Evolutionary conservation across 805 yeast genomes (phyloP).

Genomic region (Candida michaelii): DNA sequence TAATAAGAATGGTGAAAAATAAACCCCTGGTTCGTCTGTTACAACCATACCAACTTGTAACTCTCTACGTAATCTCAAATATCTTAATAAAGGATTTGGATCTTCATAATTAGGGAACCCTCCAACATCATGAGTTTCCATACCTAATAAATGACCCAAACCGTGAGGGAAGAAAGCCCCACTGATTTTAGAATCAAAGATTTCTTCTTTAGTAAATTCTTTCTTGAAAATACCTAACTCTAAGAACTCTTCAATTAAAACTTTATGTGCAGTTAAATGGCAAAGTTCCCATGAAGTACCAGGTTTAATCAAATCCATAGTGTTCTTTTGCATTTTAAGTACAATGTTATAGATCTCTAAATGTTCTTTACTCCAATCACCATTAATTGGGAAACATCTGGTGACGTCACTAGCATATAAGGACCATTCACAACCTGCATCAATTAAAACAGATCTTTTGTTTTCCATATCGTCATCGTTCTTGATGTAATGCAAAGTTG

Average conservation of each 20-base stretch:
- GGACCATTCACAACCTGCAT: constrained; percentile 98
- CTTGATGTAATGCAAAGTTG: constrained; percentile 85
- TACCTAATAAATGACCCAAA: constrained; percentile 86
- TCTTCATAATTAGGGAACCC: constrained; percentile 87
- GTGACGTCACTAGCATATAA: constrained; percentile 94
- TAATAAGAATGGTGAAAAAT: constrained; percentile 81
- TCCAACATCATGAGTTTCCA: constrained; percentile 96
- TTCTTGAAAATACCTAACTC: constrained; percentile 71
- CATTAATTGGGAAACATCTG: constrained; percentile 88
- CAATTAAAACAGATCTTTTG: constrained; percentile 73
- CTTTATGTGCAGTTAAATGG: constrained; percentile 76
- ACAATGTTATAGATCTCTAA: constrained; percentile 79
- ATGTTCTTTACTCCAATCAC: constrained; percentile 88
- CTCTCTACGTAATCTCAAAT: constrained; percentile 76
- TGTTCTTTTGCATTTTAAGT: constrained; percentile 72
- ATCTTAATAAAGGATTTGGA: constrained; percentile 70
- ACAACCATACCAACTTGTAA: constrained; percentile 78
- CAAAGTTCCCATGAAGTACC: constrained; percentile 85
- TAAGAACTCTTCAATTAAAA: constrained; percentile 69
- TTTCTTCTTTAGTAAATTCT: constrained; percentile 57
- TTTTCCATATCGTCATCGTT: constrained; percentile 69
- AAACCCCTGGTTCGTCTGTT: constrained; percentile 94
- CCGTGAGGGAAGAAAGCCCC: constrained; percentile 94
- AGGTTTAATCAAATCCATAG: constrained; percentile 73
- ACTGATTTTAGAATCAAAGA: constrained; percentile 67